A percentile compares a stretch with the other conserved stretches of the same genome.
Conservation (phyloP, 2,329 filamentous ascomycete genomes). For the Byssothecium circinans region DNA sequence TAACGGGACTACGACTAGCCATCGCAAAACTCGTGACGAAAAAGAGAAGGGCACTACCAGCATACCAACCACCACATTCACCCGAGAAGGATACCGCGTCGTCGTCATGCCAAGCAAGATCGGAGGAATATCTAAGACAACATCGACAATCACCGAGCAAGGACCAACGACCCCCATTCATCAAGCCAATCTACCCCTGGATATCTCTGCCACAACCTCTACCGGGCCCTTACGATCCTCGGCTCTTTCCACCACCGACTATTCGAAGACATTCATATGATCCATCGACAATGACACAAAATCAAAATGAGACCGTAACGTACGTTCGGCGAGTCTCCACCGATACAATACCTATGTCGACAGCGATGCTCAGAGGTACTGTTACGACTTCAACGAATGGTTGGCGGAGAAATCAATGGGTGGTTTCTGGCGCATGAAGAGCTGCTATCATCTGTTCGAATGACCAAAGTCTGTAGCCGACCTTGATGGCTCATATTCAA, state of each 20-base stretch:
- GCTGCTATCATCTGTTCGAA: not conserved
- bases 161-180: slow-evolving; percentile 18
- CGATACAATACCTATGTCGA: slow-evolving; percentile 17
- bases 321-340: slow-evolving; percentile 34
- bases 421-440: slow-evolving; percentile 32
- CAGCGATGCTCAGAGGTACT: slow-evolving; percentile 24
- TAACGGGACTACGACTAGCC: slow-evolving; percentile 18
- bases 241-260: slow-evolving; percentile 38
- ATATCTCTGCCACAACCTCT: slow-evolving; percentile 31
- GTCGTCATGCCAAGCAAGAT: slow-evolving; percentile 3
- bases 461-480: not conserved
- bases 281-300: slow-evolving; percentile 3
- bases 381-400: slow-evolving; percentile 33
- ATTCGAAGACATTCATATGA: slow-evolving; percentile 22
- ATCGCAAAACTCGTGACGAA: slow-evolving; percentile 14
- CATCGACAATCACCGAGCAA: slow-evolving; percentile 5
- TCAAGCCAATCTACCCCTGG: slow-evolving; percentile 38
- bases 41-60: slow-evolving; percentile 15
- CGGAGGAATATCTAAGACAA: slow-evolving; percentile 12
- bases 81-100: slow-evolving; percentile 10
- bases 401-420: slow-evolving; percentile 42
- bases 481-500: not conserved
- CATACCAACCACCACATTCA: not conserved
- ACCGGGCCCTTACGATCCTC: slow-evolving; percentile 40
- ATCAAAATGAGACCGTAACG: slow-evolving; percentile 15